These are phyloP conservation scores for Plasmopara viticola DNA, from an alignment of 352 stramenopile genomes.

Conservation along the genomic window DNA sequence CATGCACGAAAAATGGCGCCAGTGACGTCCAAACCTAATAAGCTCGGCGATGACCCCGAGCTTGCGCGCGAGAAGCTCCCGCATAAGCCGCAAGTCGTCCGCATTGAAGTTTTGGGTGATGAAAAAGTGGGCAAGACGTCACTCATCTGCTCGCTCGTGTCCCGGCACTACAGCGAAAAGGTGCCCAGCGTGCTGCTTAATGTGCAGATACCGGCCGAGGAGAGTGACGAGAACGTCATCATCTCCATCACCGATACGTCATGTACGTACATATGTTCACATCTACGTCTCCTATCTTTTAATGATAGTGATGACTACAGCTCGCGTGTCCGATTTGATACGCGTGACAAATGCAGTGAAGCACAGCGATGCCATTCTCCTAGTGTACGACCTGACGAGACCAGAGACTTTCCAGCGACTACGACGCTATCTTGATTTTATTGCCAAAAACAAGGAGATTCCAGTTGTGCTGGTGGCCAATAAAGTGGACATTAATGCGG, in stretches of 20 bases:
- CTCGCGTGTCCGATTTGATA: conserved; percentile 73
- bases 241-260: conserved; percentile 88
- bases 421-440: conserved; percentile 79
- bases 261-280: conserved; percentile 31
- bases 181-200: conserved; percentile 83
- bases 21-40: neutral
- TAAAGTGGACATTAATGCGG: conserved; percentile 80
- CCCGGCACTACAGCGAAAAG: conserved; percentile 83
- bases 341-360: conserved; percentile 81
- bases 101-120: conserved; percentile 85
- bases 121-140: conserved; percentile 89
- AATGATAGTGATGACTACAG: conserved; percentile 18
- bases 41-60: conserved; percentile 20
- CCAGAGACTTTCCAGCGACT: conserved; percentile 82
- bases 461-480: conserved; percentile 85
- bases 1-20: neutral
- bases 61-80: conserved; percentile 40
- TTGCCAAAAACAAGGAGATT: conserved; percentile 81
- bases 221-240: conserved; percentile 86
- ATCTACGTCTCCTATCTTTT: neutral
- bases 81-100: conserved; percentile 76
- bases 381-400: conserved; percentile 84
- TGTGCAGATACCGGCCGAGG: conserved; percentile 83
- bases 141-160: conserved; percentile 88
- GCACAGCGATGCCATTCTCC: conserved; percentile 76